Base-by-base conservation (phyloP, 129 eudicot genomes). In the Saussurea involucrata region DNA sequence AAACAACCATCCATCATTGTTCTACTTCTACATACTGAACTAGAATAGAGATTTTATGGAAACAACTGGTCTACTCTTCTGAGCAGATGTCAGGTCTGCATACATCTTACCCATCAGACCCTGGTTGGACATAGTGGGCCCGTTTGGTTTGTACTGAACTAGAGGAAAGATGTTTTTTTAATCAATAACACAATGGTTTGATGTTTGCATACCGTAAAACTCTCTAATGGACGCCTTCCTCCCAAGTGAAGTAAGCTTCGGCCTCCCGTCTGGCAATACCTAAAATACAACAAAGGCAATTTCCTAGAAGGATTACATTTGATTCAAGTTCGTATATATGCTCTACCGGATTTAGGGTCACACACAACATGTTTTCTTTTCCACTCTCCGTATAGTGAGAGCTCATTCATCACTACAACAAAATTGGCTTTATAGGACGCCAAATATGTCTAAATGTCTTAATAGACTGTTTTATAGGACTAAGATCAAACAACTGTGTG, bases 201-300 rank as follows among this genome's bases (percentile, higher is more conserved):
- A 58, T 20, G n/a, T 80, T 69, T n/a, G 78, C 76, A 71, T 82
- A 89, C 95, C 91, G 65, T 89, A 89, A 55, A 89, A 89, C 78
- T 86, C 91, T 72, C 83, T 74, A 74, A 89, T n/a, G 63, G 91
- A 63, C 15, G 91, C 95, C 78, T 75, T 84, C 86, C 89, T 84
- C 22, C 84, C 87, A 68, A 66, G 78, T 61, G 87, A 84, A 29
- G 80, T 57, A 24, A 64, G 72, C 78, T 64, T 81, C 32, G 84
- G 76, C 78, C 67, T 86, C 17, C 80, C 89, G 74, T 89, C 87
- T 53, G 84, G 86, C 55, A 64, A 76, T 0, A 84, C 94, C 94
- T 89, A 74, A 36, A 72, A n/a, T 65, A 72, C 11, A 79, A 63
- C 65, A 20, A 28, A 71, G 29, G 1, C 29, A 27, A 27, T 1